Base-by-base conservation (phyloP, 139 green algal genomes). In the Chlamydomonas applanata region DNA sequence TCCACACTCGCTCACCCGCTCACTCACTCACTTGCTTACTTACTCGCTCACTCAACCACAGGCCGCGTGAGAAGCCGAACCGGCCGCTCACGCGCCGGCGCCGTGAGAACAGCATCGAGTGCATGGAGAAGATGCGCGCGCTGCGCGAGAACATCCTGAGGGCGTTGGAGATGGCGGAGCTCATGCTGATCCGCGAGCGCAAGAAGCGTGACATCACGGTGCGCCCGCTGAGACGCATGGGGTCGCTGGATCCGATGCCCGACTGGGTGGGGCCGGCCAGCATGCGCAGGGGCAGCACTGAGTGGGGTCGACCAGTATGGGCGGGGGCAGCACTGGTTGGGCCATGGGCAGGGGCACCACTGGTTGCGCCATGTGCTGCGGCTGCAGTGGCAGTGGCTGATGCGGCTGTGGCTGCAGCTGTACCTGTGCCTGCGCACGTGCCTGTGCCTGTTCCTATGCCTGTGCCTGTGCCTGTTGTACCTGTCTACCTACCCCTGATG, bases 51-150 rank as follows among this genome's bases (percentile, higher is more conserved):
- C n/a, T n/a, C n/a, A n/a, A n/a, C n/a, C n/a, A n/a, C n/a, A 93
- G 92, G 81, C 88, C 91, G 29, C 88, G 95, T 0, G 95, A 98
- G 80, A 92, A 89, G 71, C 80, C 89, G 17, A 88, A 98, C 82
- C 81, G 93, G 44, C 95, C 95, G 17, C 90, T 97, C 83, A 97
- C 94, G 25, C 87, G 95, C 35, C 81, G 94, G 20, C 85, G 91
- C 36, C 81, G 91, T 11, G 90, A 95, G 70, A 94, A 94, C 77
- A 93, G 89, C 59, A 76, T 87, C 14, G 90, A 95, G 69, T 88
- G 82, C 33, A 68, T 95, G 70, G 90, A 97, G 11, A 96, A 95
- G 86, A 71, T 96, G 85, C 68, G 86, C n/a, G 79, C 79, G 63
- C 86, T 96, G 13, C 74, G 76, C 25, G 79, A 89, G 16, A 97